Evolutionary conservation across 495 filamentous ascomycete genomes (phyloP), one percentile per base, ranked within the genome.

Genomic region (Talaromyces trachyspermus): DNA sequence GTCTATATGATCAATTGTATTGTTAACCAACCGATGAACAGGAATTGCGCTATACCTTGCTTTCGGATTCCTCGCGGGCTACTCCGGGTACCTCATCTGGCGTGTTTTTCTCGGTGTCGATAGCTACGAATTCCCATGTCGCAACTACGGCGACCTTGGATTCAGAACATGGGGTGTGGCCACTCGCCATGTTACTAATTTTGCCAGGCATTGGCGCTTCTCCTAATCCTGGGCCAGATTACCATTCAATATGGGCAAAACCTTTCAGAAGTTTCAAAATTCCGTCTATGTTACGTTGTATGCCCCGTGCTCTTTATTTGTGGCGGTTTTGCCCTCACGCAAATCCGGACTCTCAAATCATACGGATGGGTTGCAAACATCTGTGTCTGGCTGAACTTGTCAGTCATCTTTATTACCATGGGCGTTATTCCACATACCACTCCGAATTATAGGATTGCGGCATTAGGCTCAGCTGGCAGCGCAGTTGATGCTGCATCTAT

Each of bases 111-210:
- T 80, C 49, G 64, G 64, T 4, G 49, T 81, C 38, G 78, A 83
- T 55, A 77, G 73, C 0, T 62, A 74, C 43, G 55, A 58, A 4
- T 81, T 70, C 55, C 79, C 79, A 0, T 58, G 76, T 32, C 65
- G 62, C 49, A 74, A 64, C 37, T 83, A 76, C 51, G 78, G 76
- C 32, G 79, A 83, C 54, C 60, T 76, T 3, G 76, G 71, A 46
- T 79, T 72, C 55, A 74, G 78, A 36, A 54, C 79, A 22, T 78
- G 69, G 47, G 79, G 79, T 2, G 27, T 51, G 11, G 61, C 58
- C 46, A 66, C 73, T 6, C 76, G 78, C 10, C 64, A 79, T 45
- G 46, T 68, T 8, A 59, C 78, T 55, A 83, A 81, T 49, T 79
- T 43, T 49, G 72, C 1, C 70, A 81, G 52, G 65, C 70, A 3